Evolutionary conservation across 441 rosid genomes (phyloP), one percentile per base, ranked within the genome.

Genomic region (Theobroma grandiflorum): DNA sequence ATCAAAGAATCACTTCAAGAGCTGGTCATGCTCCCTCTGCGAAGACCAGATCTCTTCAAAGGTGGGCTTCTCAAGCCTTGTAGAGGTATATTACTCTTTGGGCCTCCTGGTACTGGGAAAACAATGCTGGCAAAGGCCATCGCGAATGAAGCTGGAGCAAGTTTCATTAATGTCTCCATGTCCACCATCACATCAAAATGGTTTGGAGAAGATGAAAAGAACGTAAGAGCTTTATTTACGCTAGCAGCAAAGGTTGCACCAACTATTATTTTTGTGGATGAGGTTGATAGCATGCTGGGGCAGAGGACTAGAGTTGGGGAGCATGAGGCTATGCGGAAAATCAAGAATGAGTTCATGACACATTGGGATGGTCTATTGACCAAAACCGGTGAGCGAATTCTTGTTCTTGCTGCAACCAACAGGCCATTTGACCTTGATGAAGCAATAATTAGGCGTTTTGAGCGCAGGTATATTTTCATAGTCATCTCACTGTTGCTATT

Each of bases 31-130:
- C 99, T 97, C 63, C 99, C 99, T 77, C 96, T 97, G 37, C 91
- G 96, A 70, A 90, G 99, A 78, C 99, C 99, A 2, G 98, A 97
- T 87, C 92, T 97, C 53, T 97, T 97, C 93, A 94, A 89, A 59
- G 99, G 99, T 6, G 99, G 99, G 8, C 97, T 97, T 61, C 94
- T 97, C 9, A 97, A 97, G 83, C 99, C 99, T n/a, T 97, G 99
- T 79, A 87, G 96, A 86, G 99, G 99, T 55, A 97, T 97, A 76
- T 79, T 95, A 83, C 98, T 97, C 67, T 95, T 97, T 75, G 99
- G 99, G 20, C 99, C 99, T 73, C 99, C 99, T 9, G 99, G 99
- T 80, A 97, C 99, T 1, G 99, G 99, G 20, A 97, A 97, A 86
- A 97, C 99, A 76, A 97, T 97, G 99, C 91, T 97, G 80, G 99